Evolutionary conservation across 192 early-diverging fungal genomes (phyloP).

Genomic region (Paraglomus occultum): DNA sequence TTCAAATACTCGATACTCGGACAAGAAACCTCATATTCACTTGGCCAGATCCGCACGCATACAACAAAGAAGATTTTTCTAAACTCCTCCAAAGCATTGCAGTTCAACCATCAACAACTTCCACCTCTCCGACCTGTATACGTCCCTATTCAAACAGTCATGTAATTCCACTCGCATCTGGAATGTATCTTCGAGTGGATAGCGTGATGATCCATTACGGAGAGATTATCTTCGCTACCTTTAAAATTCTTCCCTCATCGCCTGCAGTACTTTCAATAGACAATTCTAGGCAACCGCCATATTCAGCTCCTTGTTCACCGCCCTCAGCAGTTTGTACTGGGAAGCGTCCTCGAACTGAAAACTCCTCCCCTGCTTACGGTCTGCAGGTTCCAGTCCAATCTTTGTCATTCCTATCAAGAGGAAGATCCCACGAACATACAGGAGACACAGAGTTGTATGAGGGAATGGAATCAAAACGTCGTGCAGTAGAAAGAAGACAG

Average conservation of each 20-base stretch:
- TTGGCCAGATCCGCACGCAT: slow-evolving; percentile 40
- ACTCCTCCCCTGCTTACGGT: too few relatives aligned
- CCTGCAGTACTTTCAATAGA: not conserved
- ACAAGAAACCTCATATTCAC: slow-evolving; percentile 37
- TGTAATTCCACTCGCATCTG: not conserved
- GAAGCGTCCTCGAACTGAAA: too few relatives aligned
- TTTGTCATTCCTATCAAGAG: too few relatives aligned
- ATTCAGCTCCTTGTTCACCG: slow-evolving; percentile 29
- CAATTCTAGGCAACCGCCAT: not conserved
- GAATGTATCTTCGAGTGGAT: slow-evolving; percentile 37
- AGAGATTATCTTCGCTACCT: slow-evolving; percentile 44
- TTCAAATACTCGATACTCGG: slow-evolving; percentile 41
- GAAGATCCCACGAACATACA: too few relatives aligned
- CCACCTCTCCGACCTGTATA: slow-evolving; percentile 13
- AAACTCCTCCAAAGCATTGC: not conserved
- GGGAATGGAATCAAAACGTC: too few relatives aligned
- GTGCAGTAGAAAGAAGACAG: too few relatives aligned
- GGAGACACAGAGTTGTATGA: too few relatives aligned
- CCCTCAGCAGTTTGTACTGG: not conserved
- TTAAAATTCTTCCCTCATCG: slow-evolving; percentile 33
- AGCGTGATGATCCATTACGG: slow-evolving; percentile 46
- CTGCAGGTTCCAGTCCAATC: too few relatives aligned
- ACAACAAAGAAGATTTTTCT: slow-evolving; percentile 24
- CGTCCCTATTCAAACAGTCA: not conserved
- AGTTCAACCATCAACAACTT: not conserved